Conservation (phyloP, 139 green algal genomes). For the Zygnema circumcarinatum region DNA sequence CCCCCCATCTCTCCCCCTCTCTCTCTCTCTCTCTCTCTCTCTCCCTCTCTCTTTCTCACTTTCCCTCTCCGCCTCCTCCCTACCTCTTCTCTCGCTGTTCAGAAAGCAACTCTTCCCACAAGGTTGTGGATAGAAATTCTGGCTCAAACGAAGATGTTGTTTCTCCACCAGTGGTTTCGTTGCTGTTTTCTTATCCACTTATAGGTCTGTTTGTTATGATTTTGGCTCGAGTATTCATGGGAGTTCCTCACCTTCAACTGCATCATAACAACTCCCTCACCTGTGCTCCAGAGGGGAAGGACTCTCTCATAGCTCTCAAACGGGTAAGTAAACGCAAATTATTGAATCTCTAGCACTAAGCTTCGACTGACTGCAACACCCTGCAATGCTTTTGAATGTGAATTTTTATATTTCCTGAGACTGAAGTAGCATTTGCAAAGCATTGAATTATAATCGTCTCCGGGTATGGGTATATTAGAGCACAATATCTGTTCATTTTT, state of each 20-base stretch:
- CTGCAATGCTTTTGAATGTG: neutral
- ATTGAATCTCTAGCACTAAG: neutral
- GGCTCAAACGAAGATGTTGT: neutral
- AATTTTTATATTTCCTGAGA: neutral
- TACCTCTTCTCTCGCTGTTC: neutral
- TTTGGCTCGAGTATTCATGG: neutral
- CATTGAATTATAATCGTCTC: neutral
- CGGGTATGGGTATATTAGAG: neutral
- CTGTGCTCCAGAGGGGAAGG: neutral
- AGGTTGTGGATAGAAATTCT: neutral
- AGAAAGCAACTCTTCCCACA: neutral
- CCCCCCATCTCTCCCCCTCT: too few relatives aligned
- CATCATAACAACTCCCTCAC: neutral
- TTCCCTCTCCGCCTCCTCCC: too few relatives aligned
- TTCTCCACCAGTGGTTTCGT: neutral
- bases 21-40: too few relatives aligned
- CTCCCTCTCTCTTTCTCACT: neutral
- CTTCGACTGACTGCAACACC: neutral
- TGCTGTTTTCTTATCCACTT: neutral
- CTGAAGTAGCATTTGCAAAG: neutral
- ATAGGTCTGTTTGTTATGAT: neutral
- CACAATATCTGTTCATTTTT: neutral
- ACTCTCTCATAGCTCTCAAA: neutral
- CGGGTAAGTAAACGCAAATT: neutral
- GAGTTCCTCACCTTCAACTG: neutral